These are phyloP conservation scores for Candida yuanshanica DNA, from an alignment of 805 yeast species.

Conservation along the genomic window DNA sequence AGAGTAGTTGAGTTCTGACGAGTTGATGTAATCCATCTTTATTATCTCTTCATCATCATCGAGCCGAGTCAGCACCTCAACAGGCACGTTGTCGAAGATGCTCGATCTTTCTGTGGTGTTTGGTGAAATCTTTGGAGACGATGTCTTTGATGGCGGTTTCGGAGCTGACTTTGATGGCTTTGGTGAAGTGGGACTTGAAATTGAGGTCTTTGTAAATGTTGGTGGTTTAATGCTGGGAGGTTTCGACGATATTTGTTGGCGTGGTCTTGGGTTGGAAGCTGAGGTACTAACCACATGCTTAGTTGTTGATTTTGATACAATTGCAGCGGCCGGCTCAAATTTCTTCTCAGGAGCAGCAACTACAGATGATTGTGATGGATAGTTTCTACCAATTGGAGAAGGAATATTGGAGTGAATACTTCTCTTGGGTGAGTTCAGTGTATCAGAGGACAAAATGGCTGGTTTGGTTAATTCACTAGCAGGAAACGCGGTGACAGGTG, in stretches of 20 bases:
- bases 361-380: background rate
- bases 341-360: background rate
- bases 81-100: conserved; percentile 2
- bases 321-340: conserved; percentile 23
- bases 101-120: background rate
- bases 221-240: conserved; percentile 13
- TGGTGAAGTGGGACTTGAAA: background rate
- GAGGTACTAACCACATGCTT: background rate
- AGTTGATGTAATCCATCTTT: conserved; percentile 21
- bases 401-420: background rate
- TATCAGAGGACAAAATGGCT: background rate
- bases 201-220: background rate
- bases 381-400: background rate
- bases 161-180: background rate
- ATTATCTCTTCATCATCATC: conserved; percentile 15
- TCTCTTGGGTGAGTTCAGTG: background rate
- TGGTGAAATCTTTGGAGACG: background rate
- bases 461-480: background rate
- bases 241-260: background rate
- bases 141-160: background rate
- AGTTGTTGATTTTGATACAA: conserved; percentile 2
- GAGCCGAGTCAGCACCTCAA: background rate
- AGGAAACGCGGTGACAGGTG: background rate
- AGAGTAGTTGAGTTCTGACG: conserved; percentile 15
- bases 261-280: background rate